A percentile compares a stretch with the other conserved stretches of the same genome.
Evolutionary conservation across 257 asterid genomes (phyloP).

Genomic region (Solanum dulcamara): DNA sequence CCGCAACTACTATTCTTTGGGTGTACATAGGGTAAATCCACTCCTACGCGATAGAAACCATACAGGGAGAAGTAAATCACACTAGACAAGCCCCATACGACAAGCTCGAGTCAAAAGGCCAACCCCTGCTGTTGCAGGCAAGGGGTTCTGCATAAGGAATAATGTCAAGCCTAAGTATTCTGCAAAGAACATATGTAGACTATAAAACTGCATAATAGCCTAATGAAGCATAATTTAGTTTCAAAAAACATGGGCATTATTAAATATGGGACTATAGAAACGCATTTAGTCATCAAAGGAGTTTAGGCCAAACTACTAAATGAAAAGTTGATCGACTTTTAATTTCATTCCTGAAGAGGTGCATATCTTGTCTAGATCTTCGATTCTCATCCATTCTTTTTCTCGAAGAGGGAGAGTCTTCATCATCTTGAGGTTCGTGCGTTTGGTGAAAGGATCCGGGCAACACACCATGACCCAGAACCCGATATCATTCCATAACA

Average conservation of each 20-base stretch:
- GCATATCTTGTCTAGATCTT: not conserved
- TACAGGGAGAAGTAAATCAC: too few species aligned
- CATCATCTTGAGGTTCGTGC: not conserved
- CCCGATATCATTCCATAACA: slow-evolving; percentile 13
- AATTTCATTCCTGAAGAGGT: not conserved
- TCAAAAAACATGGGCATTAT: not conserved
- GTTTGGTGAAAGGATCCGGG: not conserved
- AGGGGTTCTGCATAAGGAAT: not conserved
- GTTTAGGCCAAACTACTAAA: not conserved
- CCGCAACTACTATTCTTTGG: too few species aligned
- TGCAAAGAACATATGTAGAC: not conserved
- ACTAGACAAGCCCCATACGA: too few species aligned
- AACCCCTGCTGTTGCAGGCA: too few species aligned
- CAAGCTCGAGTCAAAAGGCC: too few species aligned
- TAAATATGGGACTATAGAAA: not conserved
- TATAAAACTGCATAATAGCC: not conserved
- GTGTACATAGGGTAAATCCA: too few species aligned
- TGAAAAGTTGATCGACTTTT: not conserved
- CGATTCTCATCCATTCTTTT: not conserved
- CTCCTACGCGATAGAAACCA: too few species aligned
- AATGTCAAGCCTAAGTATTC: not conserved
- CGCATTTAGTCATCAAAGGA: not conserved
- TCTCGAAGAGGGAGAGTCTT: not conserved
- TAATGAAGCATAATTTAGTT: not conserved
- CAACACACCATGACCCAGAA: not conserved